Base-by-base conservation (phyloP, 2,329 filamentous ascomycete species). In the Calonectria henricotiae region DNA sequence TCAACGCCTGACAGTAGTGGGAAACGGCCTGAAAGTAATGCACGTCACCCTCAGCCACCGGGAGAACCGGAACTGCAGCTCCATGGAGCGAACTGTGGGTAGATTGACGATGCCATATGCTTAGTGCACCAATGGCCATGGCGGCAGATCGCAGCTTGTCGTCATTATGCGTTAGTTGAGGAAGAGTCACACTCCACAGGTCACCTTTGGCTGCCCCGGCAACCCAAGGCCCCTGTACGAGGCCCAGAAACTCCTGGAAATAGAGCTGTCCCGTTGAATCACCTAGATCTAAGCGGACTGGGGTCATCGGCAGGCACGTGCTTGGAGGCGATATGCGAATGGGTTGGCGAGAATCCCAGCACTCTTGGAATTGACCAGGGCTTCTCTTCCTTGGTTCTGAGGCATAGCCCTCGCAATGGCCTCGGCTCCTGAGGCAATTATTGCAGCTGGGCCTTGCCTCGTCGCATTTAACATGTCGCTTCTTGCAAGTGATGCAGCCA, bases 1-100 rank as follows among this genome's bases (percentile, higher is more conserved):
- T 81, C 7, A 84, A 68, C 0, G 82, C 78, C 4, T 76, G 71
- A 23, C 82, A 81, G 61, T 84, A 83, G 62, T 82, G 79, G 2
- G 76, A 72, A 5, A 84, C 70, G 0, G 82, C 82, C 1, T 78
- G 74, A 35, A 78, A 73, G 71, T 84, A 83, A 12, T 77, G 70
- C 2, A 35, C 12, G 1, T 75, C 72, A 25, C 0, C 43, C 32
- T 37, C 44, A 37, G 0, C 30, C 25, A 1, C 43, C 5, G 65
- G 41, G 35, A 30, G 58, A 9, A 43, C 32, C 0, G 54, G 23
- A 7, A 13, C 23, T 1, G 32, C 25, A 17, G 43, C 7, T 5
- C 62, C n/a, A 2, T 17, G 41, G 1, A 68, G 47, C 0, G 43
- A 32, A 1, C 62, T 23, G 1, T 44, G 23, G 0, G 23, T 12